A percentile compares a stretch with the other conserved stretches of the same genome.
These are phyloP conservation scores for Aureobasidium melanogenum DNA, from an alignment of 2,329 filamentous ascomycete genomes.

Conservation along the genomic window DNA sequence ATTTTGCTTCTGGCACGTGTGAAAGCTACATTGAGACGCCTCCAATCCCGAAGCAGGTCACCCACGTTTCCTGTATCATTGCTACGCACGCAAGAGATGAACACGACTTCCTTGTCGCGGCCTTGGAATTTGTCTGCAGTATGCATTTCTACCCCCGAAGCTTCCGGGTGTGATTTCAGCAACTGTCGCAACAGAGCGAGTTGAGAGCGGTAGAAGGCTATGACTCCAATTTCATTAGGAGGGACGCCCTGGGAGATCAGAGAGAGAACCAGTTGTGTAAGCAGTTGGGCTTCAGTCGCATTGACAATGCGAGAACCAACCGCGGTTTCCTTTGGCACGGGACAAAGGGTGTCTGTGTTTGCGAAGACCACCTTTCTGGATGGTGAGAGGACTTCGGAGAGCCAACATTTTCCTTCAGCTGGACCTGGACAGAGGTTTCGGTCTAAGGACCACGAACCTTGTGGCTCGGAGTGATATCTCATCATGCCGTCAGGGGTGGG, in stretches of 20 bases:
- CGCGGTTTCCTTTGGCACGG: slow-evolving; percentile 58
- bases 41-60: slow-evolving; percentile 82
- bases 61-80: slow-evolving; percentile 80
- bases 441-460: neutral
- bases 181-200: slow-evolving; percentile 70
- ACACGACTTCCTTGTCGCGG: slow-evolving; percentile 85
- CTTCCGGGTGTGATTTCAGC: slow-evolving; percentile 40
- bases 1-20: slow-evolving; percentile 89
- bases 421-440: slow-evolving; percentile 46
- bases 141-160: slow-evolving; percentile 72
- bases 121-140: slow-evolving; percentile 97
- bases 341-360: slow-evolving; percentile 71
- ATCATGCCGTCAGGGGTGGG: slow-evolving; percentile 37
- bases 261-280: slow-evolving; percentile 69
- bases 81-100: slow-evolving; percentile 78
- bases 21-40: slow-evolving; percentile 90
- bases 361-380: slow-evolving; percentile 71
- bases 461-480: slow-evolving; percentile 22
- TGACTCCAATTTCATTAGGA: slow-evolving; percentile 74
- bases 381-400: slow-evolving; percentile 62
- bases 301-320: slow-evolving; percentile 86
- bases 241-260: slow-evolving; percentile 69
- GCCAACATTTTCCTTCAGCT: slow-evolving; percentile 55
- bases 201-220: slow-evolving; percentile 94
- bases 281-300: slow-evolving; percentile 66